Evolutionary conservation across 192 early-diverging fungal species (phyloP).

Genomic region (Piromyces finnis): DNA sequence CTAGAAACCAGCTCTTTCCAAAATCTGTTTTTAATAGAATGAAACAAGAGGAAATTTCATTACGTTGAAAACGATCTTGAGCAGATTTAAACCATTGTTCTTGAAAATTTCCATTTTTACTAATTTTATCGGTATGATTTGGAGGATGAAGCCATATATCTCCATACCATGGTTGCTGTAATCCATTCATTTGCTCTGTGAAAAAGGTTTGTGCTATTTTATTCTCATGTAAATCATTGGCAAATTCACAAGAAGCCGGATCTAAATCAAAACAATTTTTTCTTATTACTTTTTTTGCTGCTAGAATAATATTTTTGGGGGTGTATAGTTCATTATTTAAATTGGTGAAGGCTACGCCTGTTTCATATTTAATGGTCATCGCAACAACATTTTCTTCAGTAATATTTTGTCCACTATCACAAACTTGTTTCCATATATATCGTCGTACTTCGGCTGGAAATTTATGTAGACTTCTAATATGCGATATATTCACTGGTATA

Average conservation of each 20-base stretch:
- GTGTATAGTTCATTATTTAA: conserved; percentile 20
- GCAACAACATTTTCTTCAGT: conserved; percentile 21
- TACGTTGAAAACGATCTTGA: conserved; percentile 4
- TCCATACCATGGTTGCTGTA: conserved; percentile 14
- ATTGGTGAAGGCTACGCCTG: conserved; percentile 12
- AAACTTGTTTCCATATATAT: conserved; percentile 15
- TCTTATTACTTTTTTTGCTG: conserved; percentile 11
- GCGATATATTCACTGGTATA: conserved; percentile 21
- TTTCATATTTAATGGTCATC: conserved; percentile 18
- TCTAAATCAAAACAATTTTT: conserved; percentile 12
- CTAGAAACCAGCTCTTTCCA: conserved; percentile 9
- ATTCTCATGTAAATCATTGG: conserved; percentile 12
- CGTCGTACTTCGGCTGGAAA: conserved; percentile 14
- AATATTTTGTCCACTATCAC: conserved; percentile 10
- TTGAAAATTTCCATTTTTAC: conserved; percentile 2
- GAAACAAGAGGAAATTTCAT: conserved; percentile 10
- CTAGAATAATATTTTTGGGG: conserved; percentile 12
- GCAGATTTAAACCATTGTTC: conserved; percentile 12
- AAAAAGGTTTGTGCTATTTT: conserved; percentile 9
- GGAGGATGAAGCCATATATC: conserved; percentile 21
- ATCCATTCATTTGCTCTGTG: conserved; percentile 11
- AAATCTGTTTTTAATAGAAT: conserved; percentile 13
- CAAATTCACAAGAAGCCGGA: conserved; percentile 11
- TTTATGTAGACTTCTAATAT: conserved; percentile 21
- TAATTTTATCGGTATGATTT: conserved; percentile 1